Percentiles rank a stretch among this genome's conserved stretches.
Conservation (phyloP, 345 rosid species). For the Gynandropsis gynandra region DNA sequence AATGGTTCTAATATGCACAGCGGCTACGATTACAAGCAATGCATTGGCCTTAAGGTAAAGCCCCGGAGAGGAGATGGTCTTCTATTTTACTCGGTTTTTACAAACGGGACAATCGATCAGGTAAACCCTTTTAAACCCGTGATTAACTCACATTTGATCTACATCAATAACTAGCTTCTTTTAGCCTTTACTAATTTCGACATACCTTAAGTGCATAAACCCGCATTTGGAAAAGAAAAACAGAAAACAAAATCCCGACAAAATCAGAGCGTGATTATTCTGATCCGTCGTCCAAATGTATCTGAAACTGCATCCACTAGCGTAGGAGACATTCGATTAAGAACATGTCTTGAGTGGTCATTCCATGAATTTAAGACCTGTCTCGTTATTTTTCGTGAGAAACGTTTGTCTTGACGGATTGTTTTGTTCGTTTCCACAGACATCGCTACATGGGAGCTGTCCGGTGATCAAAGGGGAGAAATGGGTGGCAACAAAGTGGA, state of each 20-base stretch:
- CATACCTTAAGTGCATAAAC: no score
- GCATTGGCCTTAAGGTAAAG: constrained; percentile 65
- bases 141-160: not conserved
- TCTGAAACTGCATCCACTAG: no score
- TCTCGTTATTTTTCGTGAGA: no score
- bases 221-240: no score
- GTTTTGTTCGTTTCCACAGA: constrained; percentile 32
- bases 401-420: no score
- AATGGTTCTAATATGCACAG: constrained; percentile 31
- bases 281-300: no score
- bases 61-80: constrained; percentile 74
- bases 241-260: no score
- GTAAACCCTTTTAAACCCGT: constrained; percentile 21
- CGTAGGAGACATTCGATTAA: no score
- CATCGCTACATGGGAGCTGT: constrained; percentile 87
- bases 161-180: not conserved
- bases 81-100: constrained; percentile 48
- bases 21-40: constrained; percentile 53
- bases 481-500: constrained; percentile 93
- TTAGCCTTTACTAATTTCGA: no score
- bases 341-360: no score
- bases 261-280: no score
- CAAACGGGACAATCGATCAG: constrained; percentile 69
- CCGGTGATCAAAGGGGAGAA: constrained; percentile 73
- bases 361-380: no score